Conservation (phyloP, 2,329 filamentous ascomycete genomes). For the Xylogone sp. region DNA sequence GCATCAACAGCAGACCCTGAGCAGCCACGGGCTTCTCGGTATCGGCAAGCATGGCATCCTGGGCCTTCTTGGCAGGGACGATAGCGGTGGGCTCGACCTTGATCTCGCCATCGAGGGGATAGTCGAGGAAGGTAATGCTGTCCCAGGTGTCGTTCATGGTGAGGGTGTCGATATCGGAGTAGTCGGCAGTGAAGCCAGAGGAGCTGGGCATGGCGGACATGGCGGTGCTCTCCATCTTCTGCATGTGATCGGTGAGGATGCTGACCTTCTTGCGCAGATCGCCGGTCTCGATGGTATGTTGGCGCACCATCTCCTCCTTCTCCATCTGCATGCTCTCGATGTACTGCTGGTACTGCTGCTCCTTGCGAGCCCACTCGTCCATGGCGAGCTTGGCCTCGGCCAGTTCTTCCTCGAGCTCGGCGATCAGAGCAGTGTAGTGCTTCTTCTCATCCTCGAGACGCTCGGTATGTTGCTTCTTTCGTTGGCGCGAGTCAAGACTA, state of each 20-base stretch:
- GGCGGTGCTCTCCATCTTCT: slow-evolving; percentile 63
- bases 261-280: slow-evolving; percentile 91
- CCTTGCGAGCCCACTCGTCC: slow-evolving; percentile 68
- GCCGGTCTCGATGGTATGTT: slow-evolving; percentile 84
- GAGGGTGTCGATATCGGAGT: slow-evolving; percentile 79
- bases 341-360: slow-evolving; percentile 70
- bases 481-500: slow-evolving; percentile 91
- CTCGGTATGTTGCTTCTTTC: slow-evolving; percentile 98
- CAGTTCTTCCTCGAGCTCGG: slow-evolving; percentile 74
- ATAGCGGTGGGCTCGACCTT: slow-evolving; percentile 54
- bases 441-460: slow-evolving; percentile 97
- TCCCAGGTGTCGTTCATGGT: slow-evolving; percentile 79
- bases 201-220: slow-evolving; percentile 49
- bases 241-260: slow-evolving; percentile 70
- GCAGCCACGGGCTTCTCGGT: slow-evolving; percentile 60
- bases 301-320: slow-evolving; percentile 86
- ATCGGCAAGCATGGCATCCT: slow-evolving; percentile 41
- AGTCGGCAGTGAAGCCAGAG: slow-evolving; percentile 65
- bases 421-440: slow-evolving; percentile 73
- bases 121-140: slow-evolving; percentile 73
- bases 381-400: slow-evolving; percentile 63
- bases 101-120: slow-evolving; percentile 57
- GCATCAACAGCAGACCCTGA: slow-evolving; percentile 86
- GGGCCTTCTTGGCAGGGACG: slow-evolving; percentile 50
- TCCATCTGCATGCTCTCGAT: slow-evolving; percentile 76